These are phyloP conservation scores for Candida sphagnicola DNA, from an alignment of 805 yeast species.

Conservation along the genomic window DNA sequence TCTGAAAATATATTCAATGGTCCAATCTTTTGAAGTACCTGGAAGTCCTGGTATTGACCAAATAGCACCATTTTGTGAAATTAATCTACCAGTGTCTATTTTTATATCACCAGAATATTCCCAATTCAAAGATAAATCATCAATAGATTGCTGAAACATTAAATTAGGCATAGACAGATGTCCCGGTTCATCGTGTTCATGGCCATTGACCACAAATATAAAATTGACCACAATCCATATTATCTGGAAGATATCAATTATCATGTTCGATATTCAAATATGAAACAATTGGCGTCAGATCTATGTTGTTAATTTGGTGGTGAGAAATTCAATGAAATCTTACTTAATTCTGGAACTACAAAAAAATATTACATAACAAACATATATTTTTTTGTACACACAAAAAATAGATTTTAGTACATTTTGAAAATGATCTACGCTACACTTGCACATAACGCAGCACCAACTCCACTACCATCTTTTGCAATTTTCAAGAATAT, in stretches of 20 bases:
- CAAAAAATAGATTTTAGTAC: not conserved
- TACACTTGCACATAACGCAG: constrained; percentile 79
- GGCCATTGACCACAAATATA: not conserved
- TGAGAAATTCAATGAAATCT: no score
- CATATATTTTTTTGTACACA: not conserved
- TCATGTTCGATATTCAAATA: no score
- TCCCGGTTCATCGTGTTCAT: constrained; percentile 14
- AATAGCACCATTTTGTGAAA: constrained; percentile 14
- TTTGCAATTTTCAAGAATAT: constrained; percentile 78
- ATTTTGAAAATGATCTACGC: no score
- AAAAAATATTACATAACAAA: not conserved
- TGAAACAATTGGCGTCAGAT: no score
- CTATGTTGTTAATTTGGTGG: no score
- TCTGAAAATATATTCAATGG: constrained; percentile 61
- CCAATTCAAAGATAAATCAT: constrained; percentile 28
- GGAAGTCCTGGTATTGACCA: constrained; percentile 18
- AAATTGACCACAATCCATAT: not conserved
- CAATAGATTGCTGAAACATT: constrained; percentile 18
- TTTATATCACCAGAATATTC: constrained; percentile 60
- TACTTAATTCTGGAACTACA: no score
- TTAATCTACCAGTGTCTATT: constrained; percentile 70
- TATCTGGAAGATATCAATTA: not conserved
- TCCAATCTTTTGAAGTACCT: constrained; percentile 36
- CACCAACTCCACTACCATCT: constrained; percentile 97
- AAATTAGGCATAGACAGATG: constrained; percentile 34